Evolutionary conservation across 2,329 filamentous ascomycete species (phyloP).

Genomic region (Talaromyces funiculosus): DNA sequence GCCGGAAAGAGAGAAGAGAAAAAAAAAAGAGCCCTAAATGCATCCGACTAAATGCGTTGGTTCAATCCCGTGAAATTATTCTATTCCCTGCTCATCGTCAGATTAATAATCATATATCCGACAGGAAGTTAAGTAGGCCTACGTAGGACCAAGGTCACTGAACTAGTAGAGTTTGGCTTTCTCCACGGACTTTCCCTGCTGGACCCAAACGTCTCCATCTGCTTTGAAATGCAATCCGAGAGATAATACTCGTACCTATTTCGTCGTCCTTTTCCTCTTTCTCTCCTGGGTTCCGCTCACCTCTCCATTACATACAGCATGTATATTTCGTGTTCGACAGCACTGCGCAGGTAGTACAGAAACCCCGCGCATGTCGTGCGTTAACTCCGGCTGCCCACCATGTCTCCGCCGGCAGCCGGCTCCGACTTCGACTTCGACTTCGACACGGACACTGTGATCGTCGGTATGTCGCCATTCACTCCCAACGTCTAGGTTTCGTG

Average conservation of each 20-base stretch:
- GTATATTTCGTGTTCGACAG: background rate
- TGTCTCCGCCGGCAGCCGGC: constrained; percentile 18
- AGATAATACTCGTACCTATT: background rate
- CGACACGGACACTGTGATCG: constrained; percentile 37
- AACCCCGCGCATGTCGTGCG: background rate
- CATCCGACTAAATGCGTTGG: background rate
- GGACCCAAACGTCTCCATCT: background rate
- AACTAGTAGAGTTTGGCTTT: background rate
- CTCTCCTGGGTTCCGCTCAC: background rate
- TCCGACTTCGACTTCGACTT: constrained; percentile 20
- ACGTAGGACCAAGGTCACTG: background rate
- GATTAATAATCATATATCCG: background rate
- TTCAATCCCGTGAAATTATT: background rate
- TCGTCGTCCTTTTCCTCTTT: background rate
- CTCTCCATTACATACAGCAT: background rate
- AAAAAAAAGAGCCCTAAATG: background rate
- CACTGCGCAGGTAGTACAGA: background rate
- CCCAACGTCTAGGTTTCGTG: too few relatives aligned
- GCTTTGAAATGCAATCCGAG: background rate
- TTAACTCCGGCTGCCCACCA: constrained; percentile 19
- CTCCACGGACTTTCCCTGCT: background rate
- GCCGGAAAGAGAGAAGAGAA: background rate
- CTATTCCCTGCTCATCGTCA: background rate
- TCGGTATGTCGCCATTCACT: constrained; percentile 32
- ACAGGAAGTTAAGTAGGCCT: too few relatives aligned